Base-by-base conservation (phyloP, 1,139 yeast species). In the Blastobotrys ciferrii region DNA sequence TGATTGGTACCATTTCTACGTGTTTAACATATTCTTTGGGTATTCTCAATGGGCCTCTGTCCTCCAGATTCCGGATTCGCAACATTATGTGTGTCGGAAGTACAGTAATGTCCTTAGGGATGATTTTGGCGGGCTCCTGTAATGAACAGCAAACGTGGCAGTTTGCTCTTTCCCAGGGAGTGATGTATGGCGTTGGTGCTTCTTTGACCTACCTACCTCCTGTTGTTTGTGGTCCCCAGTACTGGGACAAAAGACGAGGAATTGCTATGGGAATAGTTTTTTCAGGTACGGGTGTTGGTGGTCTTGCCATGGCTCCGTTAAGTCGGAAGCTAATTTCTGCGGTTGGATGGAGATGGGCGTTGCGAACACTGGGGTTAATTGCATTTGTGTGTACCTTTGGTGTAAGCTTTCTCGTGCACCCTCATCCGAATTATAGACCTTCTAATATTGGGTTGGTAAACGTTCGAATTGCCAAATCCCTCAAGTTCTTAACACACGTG, bases 221-320 rank as follows among this genome's bases (percentile, higher is more conserved):
- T 1, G 73, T 71, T 12, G 68, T 70, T 0, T 67, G 70, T 54
- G 72, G 72, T 1, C 77, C 77, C 2, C 68, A 69, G 4, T 73
- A 63, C 51, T 73, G 68, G 54, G 60, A 61, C 31, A 58, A 62
- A 36, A 68, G 68, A 48, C 57, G 76, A 48, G 76, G 73, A 5
- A 62, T 70, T 46, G 77, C 77, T 0, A 64, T 71, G 69, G 77
- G 77, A 1, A 47, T 71, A 13, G 56, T 73, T 3, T 72, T 73
- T 49, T 60, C 74, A 9, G 77, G 77, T 1, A 67, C 76, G 0
- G 76, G 76, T 3, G 57, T 72, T 41, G 77, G 77, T 3, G 76
- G 73, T 2, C 59, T 73, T 39, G 66, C 64, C 0, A 55, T 72
- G 57, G 75, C 75, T 1, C 67, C 72, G 4, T 48, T 71, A 4